phyloP scores from a whole-genome alignment of 768 basidiomycete genomes.

The Tulasnella sp. region DNA sequence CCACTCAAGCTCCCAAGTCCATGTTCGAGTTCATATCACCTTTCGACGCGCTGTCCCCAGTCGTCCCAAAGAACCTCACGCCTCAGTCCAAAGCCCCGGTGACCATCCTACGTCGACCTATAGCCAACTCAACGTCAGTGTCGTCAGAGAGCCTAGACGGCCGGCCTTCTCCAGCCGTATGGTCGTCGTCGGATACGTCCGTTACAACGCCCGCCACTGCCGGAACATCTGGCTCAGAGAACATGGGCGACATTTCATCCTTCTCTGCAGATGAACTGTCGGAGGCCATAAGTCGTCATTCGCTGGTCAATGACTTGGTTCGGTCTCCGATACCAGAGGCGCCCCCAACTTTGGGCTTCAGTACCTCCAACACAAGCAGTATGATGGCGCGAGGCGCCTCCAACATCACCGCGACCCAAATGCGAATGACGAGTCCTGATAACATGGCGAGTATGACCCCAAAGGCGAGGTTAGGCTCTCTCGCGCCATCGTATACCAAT shows the following conservation, averaged over 20 bases:
- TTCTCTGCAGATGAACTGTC: background rate
- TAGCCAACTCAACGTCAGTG: background rate
- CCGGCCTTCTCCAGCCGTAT: background rate
- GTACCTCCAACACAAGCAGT: background rate
- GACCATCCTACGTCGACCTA: background rate
- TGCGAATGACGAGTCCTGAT: background rate
- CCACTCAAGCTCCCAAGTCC: background rate
- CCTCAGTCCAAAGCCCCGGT: background rate
- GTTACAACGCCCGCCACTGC: background rate
- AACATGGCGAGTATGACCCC: background rate
- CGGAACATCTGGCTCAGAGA: background rate
- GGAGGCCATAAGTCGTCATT: background rate
- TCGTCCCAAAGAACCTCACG: background rate
- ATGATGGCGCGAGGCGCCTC: constrained; percentile 3
- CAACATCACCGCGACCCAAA: background rate
- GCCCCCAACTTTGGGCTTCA: background rate
- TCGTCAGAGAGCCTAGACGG: background rate
- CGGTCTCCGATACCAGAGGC: background rate
- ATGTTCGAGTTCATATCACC: constrained; percentile 19
- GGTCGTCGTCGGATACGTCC: background rate
- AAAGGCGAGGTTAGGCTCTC: background rate
- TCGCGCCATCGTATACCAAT: no score
- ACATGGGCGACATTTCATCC: background rate
- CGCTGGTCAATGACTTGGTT: background rate
- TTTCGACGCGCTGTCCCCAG: constrained; percentile 15